Evolutionary conservation across 2,329 filamentous ascomycete species (phyloP).

Genomic region (Colletotrichum truncatum): DNA sequence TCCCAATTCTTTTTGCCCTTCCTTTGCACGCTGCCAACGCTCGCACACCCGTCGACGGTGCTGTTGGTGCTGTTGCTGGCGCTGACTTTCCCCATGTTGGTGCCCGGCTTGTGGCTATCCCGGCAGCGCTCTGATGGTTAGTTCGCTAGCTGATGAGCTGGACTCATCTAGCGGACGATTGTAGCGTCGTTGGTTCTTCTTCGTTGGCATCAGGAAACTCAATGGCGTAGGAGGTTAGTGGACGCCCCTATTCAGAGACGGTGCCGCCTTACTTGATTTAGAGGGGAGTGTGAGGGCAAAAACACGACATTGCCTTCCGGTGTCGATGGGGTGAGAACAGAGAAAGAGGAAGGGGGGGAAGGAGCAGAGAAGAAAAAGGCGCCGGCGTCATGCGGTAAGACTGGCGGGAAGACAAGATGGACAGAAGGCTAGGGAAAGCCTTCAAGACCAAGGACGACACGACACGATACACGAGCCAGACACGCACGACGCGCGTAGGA

Average conservation of each 20-base stretch:
- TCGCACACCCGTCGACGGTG: slow-evolving; percentile 17
- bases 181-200: background rate
- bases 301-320: background rate
- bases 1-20: background rate
- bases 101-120: background rate
- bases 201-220: background rate
- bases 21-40: slow-evolving; percentile 14
- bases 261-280: background rate
- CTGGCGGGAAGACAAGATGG: slow-evolving; percentile 5
- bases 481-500: background rate
- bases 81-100: background rate
- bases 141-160: background rate
- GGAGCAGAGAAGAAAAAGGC: background rate
- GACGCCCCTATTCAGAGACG: slow-evolving; percentile 4
- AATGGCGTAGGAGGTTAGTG: slow-evolving; percentile 10
- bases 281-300: background rate
- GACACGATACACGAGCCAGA: background rate
- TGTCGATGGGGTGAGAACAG: background rate
- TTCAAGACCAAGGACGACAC: background rate
- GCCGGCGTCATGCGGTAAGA: slow-evolving; percentile 28
- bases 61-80: slow-evolving; percentile 1
- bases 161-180: slow-evolving; percentile 21
- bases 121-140: background rate
- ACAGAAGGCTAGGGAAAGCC: background rate
- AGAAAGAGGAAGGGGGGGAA: background rate